These are phyloP conservation scores for Yarrowia sp. DNA, from an alignment of 805 yeast species.

Conservation along the genomic window DNA sequence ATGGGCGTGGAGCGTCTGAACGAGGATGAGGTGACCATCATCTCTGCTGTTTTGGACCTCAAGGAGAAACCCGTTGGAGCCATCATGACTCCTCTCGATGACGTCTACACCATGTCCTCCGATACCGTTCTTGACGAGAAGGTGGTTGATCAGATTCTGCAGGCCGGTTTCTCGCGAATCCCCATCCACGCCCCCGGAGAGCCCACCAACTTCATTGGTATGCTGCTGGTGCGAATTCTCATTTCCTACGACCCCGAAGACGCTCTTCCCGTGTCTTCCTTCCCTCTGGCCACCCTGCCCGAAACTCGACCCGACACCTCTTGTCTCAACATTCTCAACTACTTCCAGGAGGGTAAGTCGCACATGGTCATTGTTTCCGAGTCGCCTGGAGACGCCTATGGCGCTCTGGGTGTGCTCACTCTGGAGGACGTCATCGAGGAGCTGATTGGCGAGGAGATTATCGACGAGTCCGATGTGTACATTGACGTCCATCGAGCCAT, in stretches of 20 bases:
- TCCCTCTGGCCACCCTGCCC: slow-evolving; percentile 94
- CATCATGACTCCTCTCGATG: slow-evolving; percentile 92
- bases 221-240: slow-evolving; percentile 87
- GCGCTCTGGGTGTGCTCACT: slow-evolving; percentile 84
- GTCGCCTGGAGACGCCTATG: slow-evolving; percentile 68
- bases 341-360: slow-evolving; percentile 96
- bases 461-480: slow-evolving; percentile 93
- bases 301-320: slow-evolving; percentile 91
- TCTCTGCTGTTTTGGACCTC: slow-evolving; percentile 87
- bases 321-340: slow-evolving; percentile 87
- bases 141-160: slow-evolving; percentile 83
- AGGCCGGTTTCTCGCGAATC: slow-evolving; percentile 91
- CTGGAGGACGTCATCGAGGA: slow-evolving; percentile 98
- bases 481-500: slow-evolving; percentile 87
- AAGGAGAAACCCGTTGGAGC: slow-evolving; percentile 83
- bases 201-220: slow-evolving; percentile 88
- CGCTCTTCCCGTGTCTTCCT: slow-evolving; percentile 83
- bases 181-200: slow-evolving; percentile 91
- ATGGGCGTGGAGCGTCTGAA: slow-evolving; percentile 94
- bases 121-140: slow-evolving; percentile 78
- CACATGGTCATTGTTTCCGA: slow-evolving; percentile 94
- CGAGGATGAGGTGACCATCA: slow-evolving; percentile 94
- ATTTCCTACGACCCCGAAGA: slow-evolving; percentile 97
- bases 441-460: slow-evolving; percentile 94
- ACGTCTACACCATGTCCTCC: slow-evolving; percentile 84